These are phyloP conservation scores for Syncephalastrum racemosum DNA, from an alignment of 371 early-diverging fungal species.

Conservation along the genomic window DNA sequence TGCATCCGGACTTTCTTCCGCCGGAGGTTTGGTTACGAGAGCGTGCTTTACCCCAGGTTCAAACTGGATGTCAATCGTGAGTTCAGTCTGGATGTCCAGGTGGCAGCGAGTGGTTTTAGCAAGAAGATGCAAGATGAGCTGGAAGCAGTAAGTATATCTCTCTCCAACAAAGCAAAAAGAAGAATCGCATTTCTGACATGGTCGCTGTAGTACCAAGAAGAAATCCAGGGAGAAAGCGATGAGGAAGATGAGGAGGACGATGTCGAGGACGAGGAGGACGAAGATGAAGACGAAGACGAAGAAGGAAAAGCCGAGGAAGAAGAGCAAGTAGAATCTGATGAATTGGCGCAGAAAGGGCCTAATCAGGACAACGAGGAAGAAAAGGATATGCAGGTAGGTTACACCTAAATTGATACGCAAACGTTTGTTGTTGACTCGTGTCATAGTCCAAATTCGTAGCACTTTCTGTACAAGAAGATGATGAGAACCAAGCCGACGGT, in stretches of 20 bases:
- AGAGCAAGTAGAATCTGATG: slow-evolving; percentile 19
- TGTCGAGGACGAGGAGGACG: slow-evolving; percentile 24
- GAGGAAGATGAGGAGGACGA: slow-evolving; percentile 39
- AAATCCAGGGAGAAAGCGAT: slow-evolving; percentile 38
- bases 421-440: slow-evolving; percentile 6
- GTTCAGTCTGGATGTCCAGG: slow-evolving; percentile 92
- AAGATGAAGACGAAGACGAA: slow-evolving; percentile 26
- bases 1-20: slow-evolving; percentile 96
- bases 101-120: slow-evolving; percentile 94
- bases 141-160: slow-evolving; percentile 59
- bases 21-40: slow-evolving; percentile 88
- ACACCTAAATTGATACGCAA: slow-evolving; percentile 2
- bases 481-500: slow-evolving; percentile 23
- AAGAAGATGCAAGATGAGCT: slow-evolving; percentile 88
- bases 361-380: slow-evolving; percentile 29
- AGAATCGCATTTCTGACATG: not conserved
- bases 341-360: slow-evolving; percentile 19
- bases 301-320: slow-evolving; percentile 37
- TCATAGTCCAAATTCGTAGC: too few relatives aligned
- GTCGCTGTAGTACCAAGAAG: slow-evolving; percentile 45
- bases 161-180: not conserved
- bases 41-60: slow-evolving; percentile 87
- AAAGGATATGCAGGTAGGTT: slow-evolving; percentile 27
- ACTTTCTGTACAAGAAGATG: slow-evolving; percentile 22
- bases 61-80: slow-evolving; percentile 78